Conservation (phyloP, 129 eudicot species). For the Pseudognaphalium luteoalbum region DNA sequence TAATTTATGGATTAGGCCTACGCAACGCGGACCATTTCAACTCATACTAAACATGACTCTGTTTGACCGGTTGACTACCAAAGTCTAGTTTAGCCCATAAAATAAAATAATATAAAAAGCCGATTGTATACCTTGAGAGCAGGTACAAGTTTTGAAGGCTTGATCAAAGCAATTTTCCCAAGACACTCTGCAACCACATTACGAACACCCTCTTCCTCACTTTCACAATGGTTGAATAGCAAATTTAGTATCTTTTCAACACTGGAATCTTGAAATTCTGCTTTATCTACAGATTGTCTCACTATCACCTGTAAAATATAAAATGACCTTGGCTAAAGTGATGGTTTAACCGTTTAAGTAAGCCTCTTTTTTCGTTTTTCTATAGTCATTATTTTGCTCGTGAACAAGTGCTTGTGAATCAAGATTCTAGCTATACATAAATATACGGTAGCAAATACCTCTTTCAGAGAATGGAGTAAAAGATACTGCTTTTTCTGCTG, state of each 20-base stretch:
- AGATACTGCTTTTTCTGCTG: slow-evolving; percentile 98
- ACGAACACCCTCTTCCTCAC: slow-evolving; percentile 99
- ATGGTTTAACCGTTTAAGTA: background rate
- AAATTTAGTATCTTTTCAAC: slow-evolving; percentile 90
- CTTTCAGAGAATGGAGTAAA: slow-evolving; percentile 92
- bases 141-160: slow-evolving; percentile 95
- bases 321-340: background rate
- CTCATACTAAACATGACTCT: background rate
- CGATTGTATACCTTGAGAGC: slow-evolving; percentile 77
- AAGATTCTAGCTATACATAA: background rate
- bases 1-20: background rate
- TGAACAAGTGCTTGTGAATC: background rate
- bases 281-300: slow-evolving; percentile 97
- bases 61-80: background rate
- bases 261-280: slow-evolving; percentile 90
- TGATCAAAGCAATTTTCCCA: slow-evolving; percentile 94
- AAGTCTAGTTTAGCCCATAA: slow-evolving; percentile 5
- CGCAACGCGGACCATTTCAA: background rate
- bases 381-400: background rate
- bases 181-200: slow-evolving; percentile 98
- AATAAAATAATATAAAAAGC: slow-evolving; percentile 17
- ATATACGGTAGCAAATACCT: slow-evolving; percentile 45
- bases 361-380: background rate
- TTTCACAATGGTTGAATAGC: slow-evolving; percentile 95
- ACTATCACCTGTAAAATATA: slow-evolving; percentile 74